Evolutionary conservation across 345 rosid species (phyloP), one percentile per base, ranked within the genome.

Genomic region (Rubroshorea leprosula): DNA sequence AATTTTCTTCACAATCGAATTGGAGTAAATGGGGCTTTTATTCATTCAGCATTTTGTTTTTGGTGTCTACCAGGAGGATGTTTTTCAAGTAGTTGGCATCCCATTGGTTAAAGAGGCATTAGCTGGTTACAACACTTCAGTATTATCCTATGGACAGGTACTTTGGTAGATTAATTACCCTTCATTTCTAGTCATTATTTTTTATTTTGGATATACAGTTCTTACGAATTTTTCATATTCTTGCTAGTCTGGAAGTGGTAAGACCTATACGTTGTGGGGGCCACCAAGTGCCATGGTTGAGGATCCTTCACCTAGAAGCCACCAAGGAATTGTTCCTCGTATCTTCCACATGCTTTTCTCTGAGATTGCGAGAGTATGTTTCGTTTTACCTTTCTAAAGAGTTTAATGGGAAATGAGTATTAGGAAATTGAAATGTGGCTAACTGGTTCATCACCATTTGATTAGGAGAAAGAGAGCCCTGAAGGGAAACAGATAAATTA

Each of bases 241-340:
- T 70, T 63, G 44, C 26, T 25, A 93, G 99, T 87, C 87, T 35
- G 99, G 95, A 78, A 89, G 99, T 53, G 97, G 99, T 44, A 93
- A 93, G 76, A 85, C 99, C 16, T 87, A 87, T 68, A 93, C 99
- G 0, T 77, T 89, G 86, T 93, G 97, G 96, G 97, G 99, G 58
- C 96, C 96, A 0, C 96, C 94, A 46, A 82, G 99, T 57, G 88
- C 99, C 23, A 89, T 93, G 89, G 77, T 93, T 18, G 96, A 85
- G 41, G 88, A 85, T 66, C 86, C 87, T 26, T 82, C 87, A 49
- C 85, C 99, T 13, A 72, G 63, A 41, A 81, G 92, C 65, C 76
- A 78, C 54, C 88, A 85, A 62, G 99, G 99, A 62, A 76, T 93
- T 59, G 99, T 78, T 20, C 97, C 99, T 45, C 87, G 99, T 31